Evolutionary conservation across 2,329 filamentous ascomycete species (phyloP).

Genomic region (Dothideomycetes sp.): DNA sequence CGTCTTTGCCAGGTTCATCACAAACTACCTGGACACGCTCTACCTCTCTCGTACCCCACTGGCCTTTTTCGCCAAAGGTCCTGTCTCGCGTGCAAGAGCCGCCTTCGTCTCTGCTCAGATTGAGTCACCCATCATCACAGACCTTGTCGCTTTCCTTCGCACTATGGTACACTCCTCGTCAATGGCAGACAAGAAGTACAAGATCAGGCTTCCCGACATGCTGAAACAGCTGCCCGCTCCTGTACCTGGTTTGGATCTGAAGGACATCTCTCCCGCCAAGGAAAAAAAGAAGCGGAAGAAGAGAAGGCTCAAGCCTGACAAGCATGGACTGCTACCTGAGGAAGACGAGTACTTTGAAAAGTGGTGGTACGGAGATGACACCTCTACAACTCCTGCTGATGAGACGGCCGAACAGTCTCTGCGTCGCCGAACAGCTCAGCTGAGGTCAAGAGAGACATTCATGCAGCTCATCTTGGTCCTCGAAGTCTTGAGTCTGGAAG

Average conservation of each 20-base stretch:
- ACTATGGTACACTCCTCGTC: constrained; percentile 25
- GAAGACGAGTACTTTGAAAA: constrained; percentile 54
- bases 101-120: constrained; percentile 45
- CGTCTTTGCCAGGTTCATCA: constrained; percentile 40
- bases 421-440: constrained; percentile 45
- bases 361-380: constrained; percentile 59
- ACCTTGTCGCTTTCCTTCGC: constrained; percentile 59
- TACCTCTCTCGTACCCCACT: constrained; percentile 55
- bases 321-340: constrained; percentile 54
- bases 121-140: constrained; percentile 21
- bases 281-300: constrained; percentile 43
- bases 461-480: constrained; percentile 71
- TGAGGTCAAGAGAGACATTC: constrained; percentile 67
- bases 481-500: constrained; percentile 63
- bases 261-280: constrained; percentile 12
- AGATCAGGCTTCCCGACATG: constrained; percentile 55
- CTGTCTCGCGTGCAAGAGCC: constrained; percentile 62
- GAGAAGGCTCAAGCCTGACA: constrained; percentile 52
- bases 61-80: constrained; percentile 76
- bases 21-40: constrained; percentile 32
- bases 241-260: constrained; percentile 9
- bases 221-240: constrained; percentile 45
- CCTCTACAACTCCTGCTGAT: constrained; percentile 28
- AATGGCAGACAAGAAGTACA: constrained; percentile 68
- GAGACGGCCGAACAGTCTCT: constrained; percentile 37